These are phyloP conservation scores for Trametes pubescens DNA, from an alignment of 1,284 basidiomycete species.

Conservation along the genomic window DNA sequence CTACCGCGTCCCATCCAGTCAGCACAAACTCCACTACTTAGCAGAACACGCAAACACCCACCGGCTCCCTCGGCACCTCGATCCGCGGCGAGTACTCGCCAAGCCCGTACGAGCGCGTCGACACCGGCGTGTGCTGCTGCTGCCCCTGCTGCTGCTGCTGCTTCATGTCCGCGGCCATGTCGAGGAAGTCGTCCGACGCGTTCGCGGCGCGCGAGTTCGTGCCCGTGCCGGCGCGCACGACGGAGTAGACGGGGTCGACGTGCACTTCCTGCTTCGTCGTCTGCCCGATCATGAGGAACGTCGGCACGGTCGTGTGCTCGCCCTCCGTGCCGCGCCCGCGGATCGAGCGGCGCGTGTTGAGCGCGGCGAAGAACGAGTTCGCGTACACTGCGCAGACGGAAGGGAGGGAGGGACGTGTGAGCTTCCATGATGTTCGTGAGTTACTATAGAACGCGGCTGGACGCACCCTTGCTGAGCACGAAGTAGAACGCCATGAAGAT, in stretches of 20 bases:
- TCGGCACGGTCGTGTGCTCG: constrained; percentile 47
- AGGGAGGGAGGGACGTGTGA: not conserved
- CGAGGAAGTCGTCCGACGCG: constrained; percentile 13
- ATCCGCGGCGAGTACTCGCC: constrained; percentile 19
- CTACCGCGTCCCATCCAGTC: not conserved
- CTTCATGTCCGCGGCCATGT: not conserved
- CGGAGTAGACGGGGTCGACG: constrained; percentile 23
- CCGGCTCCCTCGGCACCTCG: constrained; percentile 26
- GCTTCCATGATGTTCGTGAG: not conserved
- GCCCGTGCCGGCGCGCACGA: constrained; percentile 18
- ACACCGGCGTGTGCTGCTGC: not conserved
- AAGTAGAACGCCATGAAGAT: constrained; percentile 69
- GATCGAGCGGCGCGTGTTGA: constrained; percentile 53
- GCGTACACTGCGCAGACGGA: constrained; percentile 63
- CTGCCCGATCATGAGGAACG: constrained; percentile 52
- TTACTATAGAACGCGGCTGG: not conserved
- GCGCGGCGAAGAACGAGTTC: constrained; percentile 66
- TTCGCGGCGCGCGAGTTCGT: not conserved
- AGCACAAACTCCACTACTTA: not conserved
- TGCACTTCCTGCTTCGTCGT: constrained; percentile 30
- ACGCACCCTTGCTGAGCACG: constrained; percentile 66
- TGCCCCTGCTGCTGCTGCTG: not conserved
- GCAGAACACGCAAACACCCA: constrained; percentile 6
- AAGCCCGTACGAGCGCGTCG: constrained; percentile 11
- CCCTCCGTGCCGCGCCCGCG: constrained; percentile 54